Evolutionary conservation across 495 filamentous ascomycete species (phyloP).

Genomic region (Hypoxylon rickii): DNA sequence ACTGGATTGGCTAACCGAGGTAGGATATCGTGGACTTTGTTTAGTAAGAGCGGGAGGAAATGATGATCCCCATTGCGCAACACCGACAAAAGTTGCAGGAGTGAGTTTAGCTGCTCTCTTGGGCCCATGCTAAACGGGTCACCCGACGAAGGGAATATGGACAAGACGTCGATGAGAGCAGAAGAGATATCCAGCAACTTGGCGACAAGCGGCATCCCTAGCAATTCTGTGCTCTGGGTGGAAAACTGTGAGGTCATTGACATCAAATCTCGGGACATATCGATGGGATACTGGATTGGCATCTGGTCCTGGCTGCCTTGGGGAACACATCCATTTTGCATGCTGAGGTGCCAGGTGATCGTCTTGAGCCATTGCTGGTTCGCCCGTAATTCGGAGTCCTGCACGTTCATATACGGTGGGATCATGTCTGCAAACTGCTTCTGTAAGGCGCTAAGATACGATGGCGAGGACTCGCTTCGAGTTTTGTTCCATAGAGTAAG

Average conservation of each 20-base stretch:
- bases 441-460: slow-evolving; percentile 65
- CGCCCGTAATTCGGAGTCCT: slow-evolving; percentile 69
- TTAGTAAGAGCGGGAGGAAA: slow-evolving; percentile 71
- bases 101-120: slow-evolving; percentile 71
- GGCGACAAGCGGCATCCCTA: slow-evolving; percentile 58
- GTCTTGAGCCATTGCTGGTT: slow-evolving; percentile 87
- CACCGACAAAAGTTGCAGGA: slow-evolving; percentile 66
- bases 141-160: slow-evolving; percentile 62
- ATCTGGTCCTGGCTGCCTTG: slow-evolving; percentile 58
- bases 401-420: slow-evolving; percentile 63
- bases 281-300: slow-evolving; percentile 71
- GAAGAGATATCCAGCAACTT: slow-evolving; percentile 78
- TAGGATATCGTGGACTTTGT: slow-evolving; percentile 69
- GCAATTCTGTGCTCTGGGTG: slow-evolving; percentile 35
- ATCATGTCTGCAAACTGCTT: slow-evolving; percentile 68
- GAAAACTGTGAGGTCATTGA: slow-evolving; percentile 67
- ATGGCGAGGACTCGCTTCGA: slow-evolving; percentile 57
- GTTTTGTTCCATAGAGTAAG: slow-evolving; percentile 76
- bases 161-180: slow-evolving; percentile 73
- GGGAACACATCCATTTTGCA: slow-evolving; percentile 53
- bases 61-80: slow-evolving; percentile 72
- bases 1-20: slow-evolving; percentile 62
- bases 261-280: slow-evolving; percentile 70
- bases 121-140: slow-evolving; percentile 67
- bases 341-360: slow-evolving; percentile 73